Evolutionary conservation across 2,329 filamentous ascomycete genomes (phyloP), one percentile per base, ranked within the genome.

Genomic region (Xylaria sp.): DNA sequence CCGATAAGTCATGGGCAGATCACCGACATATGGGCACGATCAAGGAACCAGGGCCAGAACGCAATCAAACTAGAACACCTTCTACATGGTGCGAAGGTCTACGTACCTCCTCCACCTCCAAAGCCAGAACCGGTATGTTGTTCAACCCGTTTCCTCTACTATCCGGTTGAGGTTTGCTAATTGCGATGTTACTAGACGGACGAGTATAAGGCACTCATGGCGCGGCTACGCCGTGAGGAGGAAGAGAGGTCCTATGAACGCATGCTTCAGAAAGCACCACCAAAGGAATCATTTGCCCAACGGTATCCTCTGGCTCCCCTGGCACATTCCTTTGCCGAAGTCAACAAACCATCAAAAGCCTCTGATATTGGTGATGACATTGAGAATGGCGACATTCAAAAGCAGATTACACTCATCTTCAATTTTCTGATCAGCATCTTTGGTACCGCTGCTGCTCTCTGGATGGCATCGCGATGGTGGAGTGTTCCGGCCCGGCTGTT

Each of bases 361-460:
- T 72, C 73, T 21, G 81, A 81, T 53, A 66, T 76, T 5, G 74
- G 72, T 61, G 79, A 84, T 60, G 86, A 88, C 1, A 75, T 89
- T 2, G 87, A 85, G 2, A 87, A 86, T 59, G 81, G 83, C 34
- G 90, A 94, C 56, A 79, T 94, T 1, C 88, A 93, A 69, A 81
- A 89, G n/a, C 91, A 94, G 66, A 75, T 94, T 52, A 86, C 89
- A 39, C 78, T 97, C 7, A 91, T 97, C 47, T 80, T 96, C 65
- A 99, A 97, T 71, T 91, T 97, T 46, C 75, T 97, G 38, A 79
- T 96, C 48, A 96, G 91, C 47, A 89, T 97, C 48, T 76, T 93
- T 2, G 90, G 92, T 41, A 89, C 89, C 46, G 88, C 86, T 2
- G 85, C 82, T 2, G 90, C 89, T 7, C 81, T 94, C 29, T 94